Evolutionary conservation across 768 basidiomycete species (phyloP).

Genomic region (Arthromyces matolae): DNA sequence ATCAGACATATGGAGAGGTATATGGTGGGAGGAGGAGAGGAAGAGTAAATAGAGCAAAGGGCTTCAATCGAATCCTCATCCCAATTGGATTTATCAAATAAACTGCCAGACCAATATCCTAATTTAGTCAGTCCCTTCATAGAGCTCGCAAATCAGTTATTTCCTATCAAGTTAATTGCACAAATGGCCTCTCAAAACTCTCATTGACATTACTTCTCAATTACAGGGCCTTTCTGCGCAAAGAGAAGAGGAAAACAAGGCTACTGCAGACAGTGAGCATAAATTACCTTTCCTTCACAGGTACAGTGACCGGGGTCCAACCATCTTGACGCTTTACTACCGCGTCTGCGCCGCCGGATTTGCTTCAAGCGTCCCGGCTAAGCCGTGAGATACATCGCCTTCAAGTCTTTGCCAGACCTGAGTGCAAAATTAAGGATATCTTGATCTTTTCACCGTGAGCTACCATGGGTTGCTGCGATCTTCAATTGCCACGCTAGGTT

Average conservation of each 20-base stretch:
- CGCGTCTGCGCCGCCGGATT: constrained; percentile 17
- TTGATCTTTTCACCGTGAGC: too few species aligned
- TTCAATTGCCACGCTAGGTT: too few species aligned
- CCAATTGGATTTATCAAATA: constrained; percentile 23
- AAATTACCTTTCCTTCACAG: constrained; percentile 9
- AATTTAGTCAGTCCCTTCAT: constrained; percentile 9
- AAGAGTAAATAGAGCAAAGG: constrained; percentile 18
- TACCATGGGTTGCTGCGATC: too few species aligned
- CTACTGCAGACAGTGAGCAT: constrained; percentile 10
- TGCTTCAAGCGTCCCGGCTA: constrained; percentile 12
- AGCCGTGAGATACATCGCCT: constrained; percentile 16
- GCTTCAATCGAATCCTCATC: constrained; percentile 23
- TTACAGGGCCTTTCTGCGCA: constrained; percentile 2
- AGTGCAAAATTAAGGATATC: too few species aligned
- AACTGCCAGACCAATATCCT: constrained; percentile 16
- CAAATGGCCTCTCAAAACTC: constrained; percentile 6
- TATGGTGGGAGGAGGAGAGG: constrained; percentile 22
- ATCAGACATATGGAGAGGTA: constrained; percentile 30
- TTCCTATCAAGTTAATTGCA: constrained; percentile 5
- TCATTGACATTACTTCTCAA: constrained; percentile 9
- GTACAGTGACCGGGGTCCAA: constrained; percentile 17
- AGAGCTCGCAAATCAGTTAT: constrained; percentile 14
- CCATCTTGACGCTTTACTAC: constrained; percentile 11
- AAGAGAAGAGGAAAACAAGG: constrained; percentile 14
- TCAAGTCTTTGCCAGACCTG: not conserved